A percentile compares a stretch with the other conserved stretches of the same genome.
These are phyloP conservation scores for Backusella sp. DNA, from an alignment of 192 early-diverging fungal genomes.

Conservation along the genomic window DNA sequence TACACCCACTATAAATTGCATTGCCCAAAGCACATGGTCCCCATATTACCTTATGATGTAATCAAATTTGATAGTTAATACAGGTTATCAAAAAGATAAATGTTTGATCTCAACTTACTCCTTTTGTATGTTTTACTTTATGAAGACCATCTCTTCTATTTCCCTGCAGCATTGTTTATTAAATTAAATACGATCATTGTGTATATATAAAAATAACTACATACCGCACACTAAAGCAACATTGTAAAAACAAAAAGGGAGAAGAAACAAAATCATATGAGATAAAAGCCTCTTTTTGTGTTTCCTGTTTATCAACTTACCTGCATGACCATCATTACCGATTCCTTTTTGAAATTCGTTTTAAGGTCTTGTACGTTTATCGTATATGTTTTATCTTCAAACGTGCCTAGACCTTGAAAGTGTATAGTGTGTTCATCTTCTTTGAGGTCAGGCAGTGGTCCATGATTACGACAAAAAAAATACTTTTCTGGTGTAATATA, in stretches of 20 bases:
- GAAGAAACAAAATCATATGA: neutral
- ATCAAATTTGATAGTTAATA: neutral
- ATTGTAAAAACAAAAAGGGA: neutral
- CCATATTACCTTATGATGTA: constrained; percentile 62
- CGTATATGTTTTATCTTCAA: neutral
- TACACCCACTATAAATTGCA: constrained; percentile 77
- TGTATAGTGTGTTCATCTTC: constrained; percentile 52
- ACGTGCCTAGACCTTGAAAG: constrained; percentile 45
- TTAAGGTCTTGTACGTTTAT: constrained; percentile 54
- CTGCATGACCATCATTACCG: constrained; percentile 54
- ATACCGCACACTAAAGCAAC: constrained; percentile 72
- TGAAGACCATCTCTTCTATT: constrained; percentile 81
- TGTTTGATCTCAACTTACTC: constrained; percentile 34
- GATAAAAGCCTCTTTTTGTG: neutral
- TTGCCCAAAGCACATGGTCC: constrained; percentile 74
- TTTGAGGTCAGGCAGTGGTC: constrained; percentile 81
- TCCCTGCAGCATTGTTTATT: constrained; percentile 40
- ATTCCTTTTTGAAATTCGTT: constrained; percentile 43
- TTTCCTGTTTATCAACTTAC: constrained; percentile 2
- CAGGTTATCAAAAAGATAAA: neutral
- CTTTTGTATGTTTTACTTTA: constrained; percentile 72
- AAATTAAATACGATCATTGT: neutral
- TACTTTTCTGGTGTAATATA: constrained; percentile 74
- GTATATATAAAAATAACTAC: neutral
- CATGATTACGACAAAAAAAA: constrained; percentile 88